These are phyloP conservation scores for Dioscorea zingiberensis DNA, from an alignment of 106 monocot species.

Conservation along the genomic window DNA sequence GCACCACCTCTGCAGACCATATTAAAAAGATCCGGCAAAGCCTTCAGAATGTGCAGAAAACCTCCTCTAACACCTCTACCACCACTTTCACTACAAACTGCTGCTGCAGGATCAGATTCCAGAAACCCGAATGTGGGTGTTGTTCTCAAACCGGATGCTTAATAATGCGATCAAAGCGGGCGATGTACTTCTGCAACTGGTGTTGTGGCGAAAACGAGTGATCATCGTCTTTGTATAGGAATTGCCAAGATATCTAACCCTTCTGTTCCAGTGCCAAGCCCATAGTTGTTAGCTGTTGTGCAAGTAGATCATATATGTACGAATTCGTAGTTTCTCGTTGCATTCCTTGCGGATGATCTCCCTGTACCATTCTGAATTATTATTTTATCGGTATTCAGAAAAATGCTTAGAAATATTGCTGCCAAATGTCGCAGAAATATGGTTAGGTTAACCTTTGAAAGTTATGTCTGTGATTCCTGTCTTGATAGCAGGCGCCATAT, in stretches of 20 bases:
- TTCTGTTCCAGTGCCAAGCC: too few relatives aligned
- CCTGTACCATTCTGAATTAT: too few relatives aligned
- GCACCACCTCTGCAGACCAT: constrained; percentile 35
- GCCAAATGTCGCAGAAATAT: too few relatives aligned
- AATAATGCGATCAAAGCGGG: background rate
- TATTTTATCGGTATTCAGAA: too few relatives aligned
- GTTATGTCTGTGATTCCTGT: too few relatives aligned
- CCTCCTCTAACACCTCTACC: constrained; percentile 12
- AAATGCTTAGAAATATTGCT: too few relatives aligned
- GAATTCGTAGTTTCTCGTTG: too few relatives aligned
- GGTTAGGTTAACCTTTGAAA: too few relatives aligned
- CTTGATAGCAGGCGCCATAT: too few relatives aligned
- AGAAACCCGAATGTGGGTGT: constrained; percentile 36
- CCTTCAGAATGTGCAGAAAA: constrained; percentile 6
- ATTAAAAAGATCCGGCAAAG: constrained; percentile 52
- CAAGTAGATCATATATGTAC: too few relatives aligned
- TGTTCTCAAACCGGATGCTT: constrained; percentile 5
- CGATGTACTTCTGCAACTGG: constrained; percentile 8
- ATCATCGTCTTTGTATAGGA: constrained; percentile 9
- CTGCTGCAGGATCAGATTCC: constrained; percentile 44
- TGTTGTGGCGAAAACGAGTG: constrained; percentile 8
- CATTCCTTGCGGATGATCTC: too few relatives aligned
- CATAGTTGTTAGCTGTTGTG: too few relatives aligned
- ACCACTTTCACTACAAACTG: constrained; percentile 67
- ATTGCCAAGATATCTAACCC: constrained; percentile 3